Conservation (phyloP, 495 filamentous ascomycete species). For the Rhypophila decipiens region DNA sequence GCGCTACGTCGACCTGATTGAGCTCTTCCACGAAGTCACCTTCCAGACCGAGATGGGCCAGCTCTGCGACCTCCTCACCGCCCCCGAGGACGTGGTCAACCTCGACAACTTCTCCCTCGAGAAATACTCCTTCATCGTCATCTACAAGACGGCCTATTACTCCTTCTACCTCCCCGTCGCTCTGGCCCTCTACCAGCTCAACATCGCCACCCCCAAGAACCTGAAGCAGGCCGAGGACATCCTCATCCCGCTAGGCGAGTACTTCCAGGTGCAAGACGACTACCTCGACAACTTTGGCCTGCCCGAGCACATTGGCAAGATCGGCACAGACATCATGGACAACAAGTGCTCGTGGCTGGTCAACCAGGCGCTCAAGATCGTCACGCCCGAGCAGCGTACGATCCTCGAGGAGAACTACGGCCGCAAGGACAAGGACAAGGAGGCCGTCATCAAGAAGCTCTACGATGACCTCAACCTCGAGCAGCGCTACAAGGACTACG, state of each 20-base stretch:
- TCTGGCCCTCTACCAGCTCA: conserved; percentile 73
- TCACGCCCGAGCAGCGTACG: conserved; percentile 73
- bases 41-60: conserved; percentile 94
- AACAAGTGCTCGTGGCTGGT: conserved; percentile 99
- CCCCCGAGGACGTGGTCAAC: conserved; percentile 86
- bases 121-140: conserved; percentile 97
- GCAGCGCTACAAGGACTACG: conserved; percentile 75
- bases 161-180: conserved; percentile 98
- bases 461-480: conserved; percentile 81
- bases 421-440: conserved; percentile 71
- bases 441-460: conserved; percentile 78
- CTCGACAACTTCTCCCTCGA: conserved; percentile 88
- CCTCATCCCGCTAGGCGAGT: conserved; percentile 96
- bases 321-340: conserved; percentile 96
- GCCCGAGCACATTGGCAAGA: conserved; percentile 88
- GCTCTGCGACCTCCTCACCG: conserved; percentile 88
- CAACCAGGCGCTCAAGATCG: conserved; percentile 80
- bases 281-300: conserved; percentile 96
- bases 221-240: conserved; percentile 82
- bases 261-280: conserved; percentile 98
- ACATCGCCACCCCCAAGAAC: conserved; percentile 75
- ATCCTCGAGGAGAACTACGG: conserved; percentile 83
- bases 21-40: conserved; percentile 91
- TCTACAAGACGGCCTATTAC: conserved; percentile 99
- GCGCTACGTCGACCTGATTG: conserved; percentile 79